A percentile compares a stretch with the other conserved stretches of the same genome.
phyloP scores from a whole-genome alignment of 495 filamentous ascomycete genomes.

The Aspergillus leporis region DNA sequence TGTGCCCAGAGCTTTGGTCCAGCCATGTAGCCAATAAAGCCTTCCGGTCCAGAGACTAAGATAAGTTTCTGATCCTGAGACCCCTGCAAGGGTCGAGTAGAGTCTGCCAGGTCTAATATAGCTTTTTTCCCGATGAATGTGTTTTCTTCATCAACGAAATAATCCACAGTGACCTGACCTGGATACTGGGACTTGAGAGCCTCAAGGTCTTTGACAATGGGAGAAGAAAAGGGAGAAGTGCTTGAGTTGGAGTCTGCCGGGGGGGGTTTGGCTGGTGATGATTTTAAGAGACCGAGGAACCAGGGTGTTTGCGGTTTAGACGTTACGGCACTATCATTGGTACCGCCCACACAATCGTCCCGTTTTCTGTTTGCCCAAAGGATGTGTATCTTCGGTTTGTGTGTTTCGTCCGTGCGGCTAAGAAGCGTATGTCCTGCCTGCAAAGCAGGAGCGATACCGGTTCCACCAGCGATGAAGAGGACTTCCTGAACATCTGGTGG shows the following conservation, averaged over 20 bases:
- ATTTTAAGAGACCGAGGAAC: conserved; percentile 33
- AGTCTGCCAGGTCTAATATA: conserved; percentile 39
- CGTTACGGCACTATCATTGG: conserved; percentile 29
- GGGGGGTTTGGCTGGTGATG: conserved; percentile 8
- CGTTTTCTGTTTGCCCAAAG: conserved; percentile 66
- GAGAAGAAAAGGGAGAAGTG: conserved; percentile 18
- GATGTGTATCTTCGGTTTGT: conserved; percentile 53
- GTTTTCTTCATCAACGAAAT: conserved; percentile 78
- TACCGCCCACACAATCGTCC: conserved; percentile 58
- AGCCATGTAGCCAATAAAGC: conserved; percentile 78
- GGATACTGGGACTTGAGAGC: conserved; percentile 55
- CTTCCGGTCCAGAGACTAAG: conserved; percentile 83
- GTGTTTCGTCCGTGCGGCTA: conserved; percentile 24
- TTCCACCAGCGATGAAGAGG: conserved; percentile 88
- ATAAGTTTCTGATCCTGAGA: conserved; percentile 56
- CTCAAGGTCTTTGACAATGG: conserved; percentile 63
- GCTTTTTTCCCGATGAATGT: conserved; percentile 57
- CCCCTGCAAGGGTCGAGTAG: conserved; percentile 19
- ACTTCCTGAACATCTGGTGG: conserved; percentile 56
- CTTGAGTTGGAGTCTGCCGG: conserved; percentile 1
- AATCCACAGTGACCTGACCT: conserved; percentile 60
- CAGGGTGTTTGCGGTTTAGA: conserved; percentile 26
- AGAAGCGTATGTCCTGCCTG: conserved; percentile 69
- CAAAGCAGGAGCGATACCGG: conserved; percentile 87
- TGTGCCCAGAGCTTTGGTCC: conserved; percentile 73